Base-by-base conservation (phyloP, 805 yeast species). In the Jamesozyma jinghongensis region DNA sequence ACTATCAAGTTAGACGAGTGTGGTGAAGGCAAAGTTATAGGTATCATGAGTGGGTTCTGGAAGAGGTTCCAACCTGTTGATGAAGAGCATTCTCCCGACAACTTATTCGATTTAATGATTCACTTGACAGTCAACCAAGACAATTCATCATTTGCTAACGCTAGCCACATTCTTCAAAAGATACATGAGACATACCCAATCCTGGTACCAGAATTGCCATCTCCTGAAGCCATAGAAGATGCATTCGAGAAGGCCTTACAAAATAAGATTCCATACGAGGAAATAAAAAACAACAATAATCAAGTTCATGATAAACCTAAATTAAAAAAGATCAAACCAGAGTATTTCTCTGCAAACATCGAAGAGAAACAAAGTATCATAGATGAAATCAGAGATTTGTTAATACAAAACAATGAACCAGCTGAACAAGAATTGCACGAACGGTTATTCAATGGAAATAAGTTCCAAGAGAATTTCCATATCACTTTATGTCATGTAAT, bases 11-110 rank as follows among this genome's bases (percentile, higher is more conserved):
- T 67, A 4, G 57, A 53, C 0, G 53, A 61, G 3, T 69, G 72
- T 41, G 77, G 79, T 8, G 66, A 66, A 4, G 59, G 61, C 14
- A 66, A 70, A 38, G 78, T 84, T 0, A 61, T 67, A 27, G 71
- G 69, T 17, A 80, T 92, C 26, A 77, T 90, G 85, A 65, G 66
- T 25, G 86, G 88, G 0, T 88, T 90, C 53, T 66, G 84, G 36
- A 67, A 68, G 4, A 65, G 92, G 42, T 85, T 80, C 52, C 84
- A 85, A 54, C 74, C 77, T 0, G 69, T 85, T 2, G 63, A 73
- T 43, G 43, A 63, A 1, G 40, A 47, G 0, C 57, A 46, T 12
- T 58, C 54, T 3, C 94, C 95, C 0, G 96, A 88, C 49, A 61
- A 66, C 10, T 48, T 56, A 29, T 90, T 88, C 64, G 90, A 85